Evolutionary conservation across 768 basidiomycete genomes (phyloP), one percentile per base, ranked within the genome.

Genomic region (Agaricus subrufescens): DNA sequence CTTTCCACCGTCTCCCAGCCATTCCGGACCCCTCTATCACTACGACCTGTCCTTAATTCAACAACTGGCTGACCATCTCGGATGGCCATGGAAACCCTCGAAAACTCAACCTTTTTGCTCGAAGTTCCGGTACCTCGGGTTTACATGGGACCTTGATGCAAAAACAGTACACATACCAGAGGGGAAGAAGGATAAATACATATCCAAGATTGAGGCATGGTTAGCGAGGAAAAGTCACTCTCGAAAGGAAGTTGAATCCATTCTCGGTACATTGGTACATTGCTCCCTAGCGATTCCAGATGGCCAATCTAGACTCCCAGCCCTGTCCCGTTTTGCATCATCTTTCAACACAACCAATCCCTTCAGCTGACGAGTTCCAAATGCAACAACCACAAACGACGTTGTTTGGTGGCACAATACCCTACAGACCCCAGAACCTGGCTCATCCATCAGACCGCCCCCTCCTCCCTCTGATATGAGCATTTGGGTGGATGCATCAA

Each of bases 401-500:
- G 50, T 76, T 0, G 6, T 38, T 2, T 75, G 72, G 73, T 77
- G 75, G 75, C 29, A 30, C 0, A 19, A 27, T 0, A 30, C 23
- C 0, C 59, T 72, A 0, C 23, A 40, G 0, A 11, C 31, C 9
- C 46, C 62, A 0, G 11, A 3, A 2, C 45, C 26, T 27, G 60
- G 69, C 3, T 54, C 58, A 0, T 9, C 8, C 7, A 62, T 71
- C 4, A 31, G 9, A 31, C 31, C 31, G 9, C 11, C 10, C 10
- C 2, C 55, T 58, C 3, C 38, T 37, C 25, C 42, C 37, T 1
- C 54, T 56, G 0, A 15, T 40, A 42, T 63, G 1, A 54, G 53
- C 1, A 48, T 75, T 8, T 75, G 45, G 40, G 71, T 73, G 2
- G 74, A 75, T 52, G 72, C 73, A 0, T 74, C 71, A 0, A 76